A percentile compares a stretch with the other conserved stretches of the same genome.
Evolutionary conservation across 2,329 filamentous ascomycete genomes (phyloP).

Genomic region (Pseudocercospora cruenta): DNA sequence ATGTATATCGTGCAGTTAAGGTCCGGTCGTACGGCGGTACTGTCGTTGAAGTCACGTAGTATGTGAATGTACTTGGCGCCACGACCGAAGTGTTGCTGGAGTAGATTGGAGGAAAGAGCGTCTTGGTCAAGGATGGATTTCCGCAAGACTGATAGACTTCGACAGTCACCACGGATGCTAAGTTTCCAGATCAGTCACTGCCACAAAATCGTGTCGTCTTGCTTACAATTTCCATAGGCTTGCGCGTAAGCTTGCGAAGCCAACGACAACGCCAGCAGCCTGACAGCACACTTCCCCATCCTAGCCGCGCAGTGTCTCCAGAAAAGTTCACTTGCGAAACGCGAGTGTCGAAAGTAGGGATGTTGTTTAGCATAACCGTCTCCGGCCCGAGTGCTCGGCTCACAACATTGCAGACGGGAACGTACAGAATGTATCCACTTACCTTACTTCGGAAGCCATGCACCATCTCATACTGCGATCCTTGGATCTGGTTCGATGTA

Average conservation of each 20-base stretch:
- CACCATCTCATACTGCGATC: neutral
- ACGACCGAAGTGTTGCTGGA: neutral
- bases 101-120: conserved; percentile 1
- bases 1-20: neutral
- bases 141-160: conserved; percentile 11
- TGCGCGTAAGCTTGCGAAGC: neutral
- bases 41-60: neutral
- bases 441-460: neutral
- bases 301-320: neutral
- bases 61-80: neutral
- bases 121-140: conserved; percentile 7
- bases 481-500: neutral
- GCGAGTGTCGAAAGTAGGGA: neutral
- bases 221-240: neutral
- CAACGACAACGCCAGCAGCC: neutral
- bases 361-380: neutral
- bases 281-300: neutral
- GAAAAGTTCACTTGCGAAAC: neutral
- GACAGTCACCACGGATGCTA: conserved; percentile 6
- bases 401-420: neutral
- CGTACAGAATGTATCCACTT: neutral
- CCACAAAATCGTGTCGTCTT: neutral
- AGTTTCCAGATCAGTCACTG: neutral
- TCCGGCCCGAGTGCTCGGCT: neutral
- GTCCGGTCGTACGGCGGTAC: neutral